Percentiles rank a stretch among this genome's conserved stretches.
phyloP scores from a whole-genome alignment of 257 asterid genomes.

The Anisodus acutangulus region DNA sequence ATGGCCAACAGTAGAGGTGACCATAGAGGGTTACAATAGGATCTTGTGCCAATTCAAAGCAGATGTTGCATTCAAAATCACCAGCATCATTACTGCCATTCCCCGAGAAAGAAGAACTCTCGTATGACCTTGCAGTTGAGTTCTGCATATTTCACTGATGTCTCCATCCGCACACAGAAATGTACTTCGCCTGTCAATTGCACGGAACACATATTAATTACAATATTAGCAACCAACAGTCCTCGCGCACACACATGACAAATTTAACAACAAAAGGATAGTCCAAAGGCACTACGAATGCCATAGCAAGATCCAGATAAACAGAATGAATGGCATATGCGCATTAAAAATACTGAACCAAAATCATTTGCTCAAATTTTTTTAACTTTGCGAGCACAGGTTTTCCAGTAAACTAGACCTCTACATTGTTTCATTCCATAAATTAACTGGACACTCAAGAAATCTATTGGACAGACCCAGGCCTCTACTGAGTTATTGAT shows the following conservation, averaged over 20 bases:
- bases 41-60: too few species aligned
- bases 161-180: not conserved
- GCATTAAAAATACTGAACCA: not conserved
- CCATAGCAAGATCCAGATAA: not conserved
- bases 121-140: constrained; percentile 35
- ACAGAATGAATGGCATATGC: not conserved
- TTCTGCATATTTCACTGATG: constrained; percentile 38
- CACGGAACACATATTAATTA: not conserved
- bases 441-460: not conserved
- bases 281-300: not conserved
- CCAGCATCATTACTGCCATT: constrained; percentile 55
- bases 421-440: not conserved
- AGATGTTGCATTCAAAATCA: too few species aligned
- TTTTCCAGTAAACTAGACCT: constrained; percentile 3
- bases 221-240: not conserved
- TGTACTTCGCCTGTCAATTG: constrained; percentile 35
- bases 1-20: too few species aligned
- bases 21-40: too few species aligned
- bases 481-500: not conserved
- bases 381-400: not conserved
- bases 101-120: constrained; percentile 45
- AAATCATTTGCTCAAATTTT: constrained; percentile 9
- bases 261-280: not conserved
- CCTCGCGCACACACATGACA: not conserved
- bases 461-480: not conserved